Evolutionary conservation across 2,329 filamentous ascomycete species (phyloP).

Genomic region (Pezizomycotina sp.): DNA sequence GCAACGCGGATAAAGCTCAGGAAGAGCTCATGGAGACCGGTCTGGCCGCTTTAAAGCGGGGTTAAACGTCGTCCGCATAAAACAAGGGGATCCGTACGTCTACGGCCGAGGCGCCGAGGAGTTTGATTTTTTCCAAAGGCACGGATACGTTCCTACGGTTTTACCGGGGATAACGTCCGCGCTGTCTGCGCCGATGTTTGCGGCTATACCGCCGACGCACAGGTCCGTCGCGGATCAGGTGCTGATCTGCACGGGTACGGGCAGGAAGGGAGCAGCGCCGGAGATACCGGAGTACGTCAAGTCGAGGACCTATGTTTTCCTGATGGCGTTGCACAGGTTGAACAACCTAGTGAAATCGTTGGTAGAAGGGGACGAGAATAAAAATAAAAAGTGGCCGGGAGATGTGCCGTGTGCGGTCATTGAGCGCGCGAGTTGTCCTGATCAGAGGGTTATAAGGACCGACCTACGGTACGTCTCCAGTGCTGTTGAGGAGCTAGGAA

Average conservation of each 20-base stretch:
- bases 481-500: conserved; percentile 78
- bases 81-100: conserved; percentile 92
- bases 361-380: conserved; percentile 30
- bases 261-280: conserved; percentile 69
- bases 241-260: conserved; percentile 89
- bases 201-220: conserved; percentile 74
- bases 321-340: conserved; percentile 88
- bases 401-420: conserved; percentile 81
- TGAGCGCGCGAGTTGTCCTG: conserved; percentile 81
- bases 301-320: conserved; percentile 71
- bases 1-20: conserved; percentile 86
- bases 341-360: conserved; percentile 56
- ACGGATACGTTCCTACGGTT: conserved; percentile 54
- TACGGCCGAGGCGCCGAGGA: conserved; percentile 94
- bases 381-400: conserved; percentile 44
- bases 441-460: conserved; percentile 82
- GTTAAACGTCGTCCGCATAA: conserved; percentile 69
- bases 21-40: conserved; percentile 72
- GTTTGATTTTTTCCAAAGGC: conserved; percentile 59
- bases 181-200: conserved; percentile 73
- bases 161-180: conserved; percentile 84
- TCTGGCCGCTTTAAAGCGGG: conserved; percentile 52
- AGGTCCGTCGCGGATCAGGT: conserved; percentile 82
- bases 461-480: conserved; percentile 62
- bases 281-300: conserved; percentile 62